These are phyloP conservation scores for Tetrapisispora iriomotensis DNA, from an alignment of 805 yeast species.

Conservation along the genomic window DNA sequence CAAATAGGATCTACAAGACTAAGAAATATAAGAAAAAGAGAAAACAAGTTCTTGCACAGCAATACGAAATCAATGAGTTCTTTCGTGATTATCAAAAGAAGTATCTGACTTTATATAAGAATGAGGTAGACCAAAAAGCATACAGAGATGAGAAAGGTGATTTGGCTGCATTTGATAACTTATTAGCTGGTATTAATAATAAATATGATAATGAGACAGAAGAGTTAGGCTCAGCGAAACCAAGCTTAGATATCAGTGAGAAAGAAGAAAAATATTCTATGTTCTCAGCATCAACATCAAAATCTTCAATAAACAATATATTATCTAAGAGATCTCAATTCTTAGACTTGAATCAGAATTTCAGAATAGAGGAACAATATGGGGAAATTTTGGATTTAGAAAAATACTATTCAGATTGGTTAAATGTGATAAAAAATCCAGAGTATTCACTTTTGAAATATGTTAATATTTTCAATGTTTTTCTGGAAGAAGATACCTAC, in stretches of 20 bases:
- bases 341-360: conserved; percentile 40
- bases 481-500: conserved; percentile 20
- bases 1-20: conserved; percentile 25
- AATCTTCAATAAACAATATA: conserved; percentile 18
- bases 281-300: conserved; percentile 15
- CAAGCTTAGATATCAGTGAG: conserved; percentile 4
- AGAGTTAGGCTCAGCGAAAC: conserved; percentile 4
- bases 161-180: conserved; percentile 32
- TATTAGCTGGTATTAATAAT: conserved; percentile 26
- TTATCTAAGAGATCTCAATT: conserved; percentile 43
- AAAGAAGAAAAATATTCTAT: conserved; percentile 14
- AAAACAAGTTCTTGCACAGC: conserved; percentile 47
- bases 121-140: not conserved
- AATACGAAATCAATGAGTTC: conserved; percentile 55
- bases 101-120: conserved; percentile 9
- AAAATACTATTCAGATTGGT: conserved; percentile 42
- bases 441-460: conserved; percentile 42
- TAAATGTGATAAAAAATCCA: conserved; percentile 33
- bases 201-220: not conserved
- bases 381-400: conserved; percentile 58
- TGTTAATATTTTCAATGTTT: conserved; percentile 37
- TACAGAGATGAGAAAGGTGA: not conserved
- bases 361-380: conserved; percentile 49
- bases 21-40: conserved; percentile 34
- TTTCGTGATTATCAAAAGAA: conserved; percentile 36